phyloP scores from a whole-genome alignment of 345 rosid species.

The Rubroshorea leprosula region DNA sequence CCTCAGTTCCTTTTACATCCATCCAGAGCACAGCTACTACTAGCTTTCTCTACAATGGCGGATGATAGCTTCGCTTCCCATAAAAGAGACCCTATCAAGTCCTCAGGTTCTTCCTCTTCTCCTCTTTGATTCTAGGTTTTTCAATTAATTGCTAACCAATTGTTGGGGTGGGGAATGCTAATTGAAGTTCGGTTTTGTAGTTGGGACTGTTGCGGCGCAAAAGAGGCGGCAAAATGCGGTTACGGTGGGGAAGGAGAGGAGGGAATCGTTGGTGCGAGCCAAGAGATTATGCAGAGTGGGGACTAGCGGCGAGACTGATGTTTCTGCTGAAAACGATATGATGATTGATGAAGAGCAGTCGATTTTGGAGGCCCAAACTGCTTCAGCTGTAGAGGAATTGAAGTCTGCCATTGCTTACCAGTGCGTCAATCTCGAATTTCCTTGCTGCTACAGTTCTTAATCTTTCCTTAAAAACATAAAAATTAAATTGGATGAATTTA shows the following conservation, averaged over 20 bases:
- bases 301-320: constrained; percentile 39
- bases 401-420: constrained; percentile 61
- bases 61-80: constrained; percentile 50
- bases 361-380: constrained; percentile 58
- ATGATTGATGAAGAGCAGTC: constrained; percentile 73
- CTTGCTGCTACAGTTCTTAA: neutral
- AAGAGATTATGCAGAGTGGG: constrained; percentile 84
- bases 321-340: constrained; percentile 50
- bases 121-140: constrained; percentile 11
- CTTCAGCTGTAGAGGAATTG: constrained; percentile 63
- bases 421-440: constrained; percentile 36
- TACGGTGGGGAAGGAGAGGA: constrained; percentile 82
- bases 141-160: neutral
- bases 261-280: constrained; percentile 77
- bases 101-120: constrained; percentile 48
- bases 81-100: constrained; percentile 67
- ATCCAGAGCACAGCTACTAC: neutral
- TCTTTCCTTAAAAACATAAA: neutral
- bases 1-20: neutral
- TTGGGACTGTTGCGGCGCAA: constrained; percentile 74
- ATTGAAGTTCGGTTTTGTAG: constrained; percentile 28
- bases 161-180: neutral
- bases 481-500: too few species aligned
- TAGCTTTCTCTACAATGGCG: constrained; percentile 41
- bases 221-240: constrained; percentile 83